Evolutionary conservation across 768 basidiomycete species (phyloP).

Genomic region (Mycena indigotica): DNA sequence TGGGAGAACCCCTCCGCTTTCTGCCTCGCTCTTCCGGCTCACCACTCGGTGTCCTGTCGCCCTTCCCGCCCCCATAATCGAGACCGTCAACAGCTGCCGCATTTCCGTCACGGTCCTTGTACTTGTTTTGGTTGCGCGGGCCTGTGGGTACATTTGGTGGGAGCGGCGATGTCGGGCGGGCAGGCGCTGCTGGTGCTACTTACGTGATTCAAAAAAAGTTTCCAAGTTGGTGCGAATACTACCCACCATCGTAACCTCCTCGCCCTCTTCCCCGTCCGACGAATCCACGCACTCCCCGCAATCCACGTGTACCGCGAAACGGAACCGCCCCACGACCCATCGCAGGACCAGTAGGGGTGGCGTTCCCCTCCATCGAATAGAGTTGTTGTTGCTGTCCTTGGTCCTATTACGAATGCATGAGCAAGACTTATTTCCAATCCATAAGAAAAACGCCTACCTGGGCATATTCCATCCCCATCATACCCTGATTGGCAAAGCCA

Average conservation of each 20-base stretch:
- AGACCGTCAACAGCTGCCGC: conserved; percentile 85
- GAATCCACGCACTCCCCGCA: conserved; percentile 45
- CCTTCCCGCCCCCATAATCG: conserved; percentile 73
- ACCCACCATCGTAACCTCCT: conserved; percentile 44
- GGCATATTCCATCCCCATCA: conserved; percentile 81
- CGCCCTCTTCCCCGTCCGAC: conserved; percentile 45
- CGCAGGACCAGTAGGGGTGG: conserved; percentile 28
- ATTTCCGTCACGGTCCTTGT: conserved; percentile 88
- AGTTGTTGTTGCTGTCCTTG: conserved; percentile 57
- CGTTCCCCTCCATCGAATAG: conserved; percentile 42
- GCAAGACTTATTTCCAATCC: too few species aligned
- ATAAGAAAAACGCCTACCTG: conserved; percentile 56
- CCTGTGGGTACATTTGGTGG: conserved; percentile 88
- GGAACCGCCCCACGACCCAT: conserved; percentile 39
- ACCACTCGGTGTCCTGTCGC: conserved; percentile 61
- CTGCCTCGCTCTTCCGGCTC: conserved; percentile 75
- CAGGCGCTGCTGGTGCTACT: conserved; percentile 58
- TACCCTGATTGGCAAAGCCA: conserved; percentile 46
- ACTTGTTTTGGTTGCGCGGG: conserved; percentile 85
- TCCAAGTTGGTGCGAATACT: too few species aligned
- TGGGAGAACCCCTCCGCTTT: conserved; percentile 76
- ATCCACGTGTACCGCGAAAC: conserved; percentile 41
- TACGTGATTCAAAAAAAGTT: too few species aligned
- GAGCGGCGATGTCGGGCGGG: conserved; percentile 80
- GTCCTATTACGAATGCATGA: conserved; percentile 52